These are phyloP conservation scores for Dendrobium catenatum DNA, from an alignment of 106 monocot genomes.

Conservation along the genomic window DNA sequence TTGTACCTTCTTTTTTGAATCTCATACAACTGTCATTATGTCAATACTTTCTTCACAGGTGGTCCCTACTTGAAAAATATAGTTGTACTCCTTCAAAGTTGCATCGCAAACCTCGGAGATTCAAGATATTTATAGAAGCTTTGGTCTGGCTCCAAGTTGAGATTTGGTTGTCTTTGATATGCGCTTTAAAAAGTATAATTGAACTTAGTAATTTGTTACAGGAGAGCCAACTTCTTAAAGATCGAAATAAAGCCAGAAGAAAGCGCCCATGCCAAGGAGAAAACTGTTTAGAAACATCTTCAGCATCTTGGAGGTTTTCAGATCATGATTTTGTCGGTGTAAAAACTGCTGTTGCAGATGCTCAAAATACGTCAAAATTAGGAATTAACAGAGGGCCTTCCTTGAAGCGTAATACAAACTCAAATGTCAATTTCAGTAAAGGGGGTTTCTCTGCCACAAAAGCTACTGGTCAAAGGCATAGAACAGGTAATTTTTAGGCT, in stretches of 20 bases:
- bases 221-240: conserved; percentile 91
- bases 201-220: conserved; percentile 9
- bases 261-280: conserved; percentile 57
- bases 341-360: conserved; percentile 40
- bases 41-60: conserved; percentile 44
- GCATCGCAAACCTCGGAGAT: conserved; percentile 92
- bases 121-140: conserved; percentile 92
- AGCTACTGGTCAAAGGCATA: conserved; percentile 55
- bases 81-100: conserved; percentile 96
- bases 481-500: conserved; percentile 45
- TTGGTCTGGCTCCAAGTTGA: conserved; percentile 41
- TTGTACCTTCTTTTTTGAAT: neutral
- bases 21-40: neutral
- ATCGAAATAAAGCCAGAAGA: conserved; percentile 69
- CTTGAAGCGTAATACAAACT: conserved; percentile 31
- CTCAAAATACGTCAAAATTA: conserved; percentile 38
- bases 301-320: conserved; percentile 24
- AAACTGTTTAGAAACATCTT: conserved; percentile 28
- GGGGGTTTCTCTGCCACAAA: conserved; percentile 35
- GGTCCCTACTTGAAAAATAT: conserved; percentile 96
- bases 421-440: conserved; percentile 33
- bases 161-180: neutral
- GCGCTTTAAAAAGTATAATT: neutral
- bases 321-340: conserved; percentile 39
- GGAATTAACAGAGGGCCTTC: conserved; percentile 35